Evolutionary conservation across 352 stramenopile species (phyloP), one percentile per base, ranked within the genome.

Genomic region (Pythium volutum): DNA sequence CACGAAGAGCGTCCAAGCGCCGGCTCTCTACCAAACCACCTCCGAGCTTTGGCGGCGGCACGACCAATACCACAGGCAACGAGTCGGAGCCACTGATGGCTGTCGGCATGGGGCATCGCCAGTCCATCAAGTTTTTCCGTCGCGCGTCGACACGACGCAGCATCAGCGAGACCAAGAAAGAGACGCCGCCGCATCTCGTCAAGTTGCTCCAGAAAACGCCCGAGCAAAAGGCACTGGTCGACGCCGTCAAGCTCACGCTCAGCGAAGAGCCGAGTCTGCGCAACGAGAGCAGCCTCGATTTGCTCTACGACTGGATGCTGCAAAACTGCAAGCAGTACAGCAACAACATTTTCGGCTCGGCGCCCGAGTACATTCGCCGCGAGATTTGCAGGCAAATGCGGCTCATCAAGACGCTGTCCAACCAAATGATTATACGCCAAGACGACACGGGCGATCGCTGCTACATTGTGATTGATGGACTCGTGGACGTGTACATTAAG

Each of bases 231-330:
- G 51, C 79, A 31, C 70, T 71, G 0, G 50, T 89, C n/a, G 71
- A 73, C 20, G 67, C 61, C 11, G 74, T 88, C 15, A 91, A 88
- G 61, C 18, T 38, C 3, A 88, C 81, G 36, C 66, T 91, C 7
- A 56, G 62, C 10, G 77, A 87, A 42, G 73, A 88, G 25, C 75
- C 80, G 0, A 70, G 68, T 10, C 34, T 70, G 3, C 76, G 82
- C 27, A 87, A 85, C 39, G 82, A 91, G 55, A 62, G 80, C 41
- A 88, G 79, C 54, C 77, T 89, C 29, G 76, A 89, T 20, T 39
- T 89, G 1, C 76, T 91, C 5, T 91, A 89, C 70, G 69, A 76
- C 41, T 91, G 82, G 82, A 91, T 91, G 82, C 69, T 89, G 47
- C 73, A 82, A 39, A 88, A 89, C 70, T 91, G 82, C 54, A 87